Evolutionary conservation across 139 green algal species (phyloP).

Genomic region (Chlorokybus atmophyticus): DNA sequence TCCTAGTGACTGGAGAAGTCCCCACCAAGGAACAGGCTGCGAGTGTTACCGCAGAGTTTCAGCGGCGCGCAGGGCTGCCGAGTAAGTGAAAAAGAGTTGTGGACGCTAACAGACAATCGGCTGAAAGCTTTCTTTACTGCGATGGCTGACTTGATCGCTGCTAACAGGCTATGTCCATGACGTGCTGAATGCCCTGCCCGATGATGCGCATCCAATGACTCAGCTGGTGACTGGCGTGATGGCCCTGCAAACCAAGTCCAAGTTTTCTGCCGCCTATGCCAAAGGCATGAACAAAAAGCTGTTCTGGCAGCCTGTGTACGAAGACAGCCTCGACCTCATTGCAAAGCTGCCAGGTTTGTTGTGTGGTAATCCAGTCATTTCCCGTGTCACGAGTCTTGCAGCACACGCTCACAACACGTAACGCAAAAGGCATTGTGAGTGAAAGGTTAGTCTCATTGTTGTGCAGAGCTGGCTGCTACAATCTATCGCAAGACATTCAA

Average conservation of each 20-base stretch:
- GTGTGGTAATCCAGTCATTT: too few relatives aligned
- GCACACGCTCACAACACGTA: too few relatives aligned
- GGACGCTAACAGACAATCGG: too few relatives aligned
- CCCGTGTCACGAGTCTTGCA: too few relatives aligned
- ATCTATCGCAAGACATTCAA: conserved; percentile 70
- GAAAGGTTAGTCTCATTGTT: too few relatives aligned
- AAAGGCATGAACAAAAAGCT: conserved; percentile 74
- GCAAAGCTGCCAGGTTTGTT: conserved; percentile 82
- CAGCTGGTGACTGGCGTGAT: conserved; percentile 60
- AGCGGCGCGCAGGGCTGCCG: conserved; percentile 30
- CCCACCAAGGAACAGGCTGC: conserved; percentile 53
- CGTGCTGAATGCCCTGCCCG: conserved; percentile 59
- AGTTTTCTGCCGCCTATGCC: conserved; percentile 74
- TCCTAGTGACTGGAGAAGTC: conserved; percentile 85
- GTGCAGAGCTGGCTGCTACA: conserved; percentile 65
- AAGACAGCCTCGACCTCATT: conserved; percentile 89
- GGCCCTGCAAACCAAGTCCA: conserved; percentile 63
- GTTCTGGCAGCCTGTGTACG: conserved; percentile 79
- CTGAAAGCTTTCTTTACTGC: too few relatives aligned
- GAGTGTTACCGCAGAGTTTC: conserved; percentile 58
- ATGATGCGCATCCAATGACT: conserved; percentile 82
- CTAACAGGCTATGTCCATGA: conserved; percentile 50
- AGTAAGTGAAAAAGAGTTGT: too few relatives aligned
- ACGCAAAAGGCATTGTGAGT: too few relatives aligned
- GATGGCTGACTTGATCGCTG: too few relatives aligned